Evolutionary conservation across 202 grass and related monocot genomes (phyloP), one percentile per base, ranked within the genome.

Genomic region (Eragrostis tef): DNA sequence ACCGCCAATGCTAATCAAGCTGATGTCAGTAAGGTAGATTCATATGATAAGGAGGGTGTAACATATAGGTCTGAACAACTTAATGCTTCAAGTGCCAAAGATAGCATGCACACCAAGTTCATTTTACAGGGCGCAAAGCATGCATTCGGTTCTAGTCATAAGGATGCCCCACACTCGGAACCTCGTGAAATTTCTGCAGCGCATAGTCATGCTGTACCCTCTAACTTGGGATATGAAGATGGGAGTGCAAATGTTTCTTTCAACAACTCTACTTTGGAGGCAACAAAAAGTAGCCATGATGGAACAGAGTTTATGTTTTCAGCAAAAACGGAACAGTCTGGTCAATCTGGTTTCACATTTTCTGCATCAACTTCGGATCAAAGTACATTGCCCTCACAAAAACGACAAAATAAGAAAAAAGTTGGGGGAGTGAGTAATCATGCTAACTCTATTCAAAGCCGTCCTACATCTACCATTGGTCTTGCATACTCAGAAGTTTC

Each of bases 341-440:
- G 24, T 84, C 73, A 57, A 36, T 84, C 76, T 64, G 57, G 75
- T 74, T 86, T 90, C 64, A 79, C 44, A 78, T 94, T 90, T 81
- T 78, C 70, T 16, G 81, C 86, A 81, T 74, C 80, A 81, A 48
- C 57, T 88, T 81, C 61, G 59, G 34, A 79, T 64, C 83, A 88
- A 61, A 72, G 72, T 66, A 66, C 64, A 48, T 62, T 86, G 66
- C 59, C 20, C 4, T 72, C 65, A 44, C 68, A 76, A 78, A 94
- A 85, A 47, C 83, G 41, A 20, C 53, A 75, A 39, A 74, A 21
- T 50, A 94, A 87, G 66, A 88, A 77, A 88, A 90, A 70, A 71
- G 9, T 63, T 86, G 81, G 41, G 83, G 74, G 65, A 82, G 87
- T 61, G 65, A 36, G 22, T 79, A 68, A 58, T 81, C 63, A 87